Conservation (phyloP, 2,329 filamentous ascomycete species). For the Paraphoma sp. region DNA sequence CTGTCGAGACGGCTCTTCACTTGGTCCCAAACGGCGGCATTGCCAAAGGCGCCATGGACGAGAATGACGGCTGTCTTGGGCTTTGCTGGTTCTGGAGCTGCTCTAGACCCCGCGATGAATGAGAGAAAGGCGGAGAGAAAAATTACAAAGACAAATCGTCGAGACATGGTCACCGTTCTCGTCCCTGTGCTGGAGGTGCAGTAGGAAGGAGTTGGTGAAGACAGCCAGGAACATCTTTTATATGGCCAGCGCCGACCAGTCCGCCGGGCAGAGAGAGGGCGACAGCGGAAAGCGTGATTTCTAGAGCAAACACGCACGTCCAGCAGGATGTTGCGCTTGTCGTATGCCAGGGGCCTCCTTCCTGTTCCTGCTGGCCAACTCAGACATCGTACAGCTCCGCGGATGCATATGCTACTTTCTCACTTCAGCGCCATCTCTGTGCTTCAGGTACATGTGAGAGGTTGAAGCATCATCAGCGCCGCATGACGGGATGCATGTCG, state of each 20-base stretch:
- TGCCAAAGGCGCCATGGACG: constrained; percentile 29
- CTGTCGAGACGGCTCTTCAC: constrained; percentile 18
- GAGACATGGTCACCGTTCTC: not conserved
- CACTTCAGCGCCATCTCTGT: not conserved
- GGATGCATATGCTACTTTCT: not conserved
- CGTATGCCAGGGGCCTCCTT: not conserved
- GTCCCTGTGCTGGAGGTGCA: not conserved
- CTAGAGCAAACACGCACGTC: not conserved
- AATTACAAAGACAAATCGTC: not conserved
- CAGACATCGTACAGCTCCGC: not conserved
- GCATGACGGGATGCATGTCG: not conserved
- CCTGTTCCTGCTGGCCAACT: not conserved
- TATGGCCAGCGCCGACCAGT: no score
- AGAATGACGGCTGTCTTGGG: constrained; percentile 15
- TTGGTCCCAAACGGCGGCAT: constrained; percentile 20
- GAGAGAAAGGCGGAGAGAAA: not conserved
- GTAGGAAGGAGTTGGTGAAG: not conserved
- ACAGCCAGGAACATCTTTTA: no score
- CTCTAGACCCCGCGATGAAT: not conserved
- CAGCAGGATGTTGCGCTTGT: not conserved
- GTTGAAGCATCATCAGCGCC: not conserved
- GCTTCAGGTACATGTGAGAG: not conserved
- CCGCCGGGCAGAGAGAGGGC: no score
- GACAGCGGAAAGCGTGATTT: not conserved
- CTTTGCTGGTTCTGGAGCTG: not conserved